Conservation (phyloP, 768 basidiomycete species). For the Termitomyces sp. region DNA sequence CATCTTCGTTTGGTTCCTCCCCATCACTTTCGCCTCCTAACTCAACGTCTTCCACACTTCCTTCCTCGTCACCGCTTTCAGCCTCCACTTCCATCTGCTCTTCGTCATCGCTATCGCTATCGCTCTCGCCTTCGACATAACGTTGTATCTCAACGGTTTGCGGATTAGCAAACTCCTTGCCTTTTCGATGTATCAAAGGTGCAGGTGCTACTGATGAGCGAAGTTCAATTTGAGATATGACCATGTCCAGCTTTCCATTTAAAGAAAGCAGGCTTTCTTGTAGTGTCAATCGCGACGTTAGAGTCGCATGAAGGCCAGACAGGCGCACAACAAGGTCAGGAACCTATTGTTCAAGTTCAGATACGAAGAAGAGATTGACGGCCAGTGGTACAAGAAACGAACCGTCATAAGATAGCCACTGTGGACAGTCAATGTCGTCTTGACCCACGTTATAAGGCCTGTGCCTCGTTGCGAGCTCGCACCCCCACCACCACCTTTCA, state of each 20-base stretch:
- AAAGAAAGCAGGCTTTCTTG: constrained; percentile 83
- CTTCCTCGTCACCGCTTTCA: constrained; percentile 61
- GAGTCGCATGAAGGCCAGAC: constrained; percentile 75
- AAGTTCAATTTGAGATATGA: constrained; percentile 89
- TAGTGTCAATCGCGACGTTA: constrained; percentile 73
- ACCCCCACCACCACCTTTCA: constrained; percentile 74
- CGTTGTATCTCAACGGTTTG: constrained; percentile 34
- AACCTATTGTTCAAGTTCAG: constrained; percentile 48
- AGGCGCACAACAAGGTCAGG: constrained; percentile 88
- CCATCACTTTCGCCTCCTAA: constrained; percentile 58
- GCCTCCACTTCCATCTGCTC: constrained; percentile 53
- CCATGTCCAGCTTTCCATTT: constrained; percentile 88
- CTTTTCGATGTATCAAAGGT: constrained; percentile 37
- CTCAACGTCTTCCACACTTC: constrained; percentile 76
- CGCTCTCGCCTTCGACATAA: constrained; percentile 81
- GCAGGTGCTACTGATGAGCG: constrained; percentile 69
- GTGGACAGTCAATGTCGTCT: constrained; percentile 78
- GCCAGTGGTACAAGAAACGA: constrained; percentile 12
- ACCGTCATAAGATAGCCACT: constrained; percentile 94
- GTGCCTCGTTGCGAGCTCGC: constrained; percentile 75
- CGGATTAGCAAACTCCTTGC: constrained; percentile 25
- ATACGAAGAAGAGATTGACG: constrained; percentile 4
- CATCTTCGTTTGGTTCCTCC: constrained; percentile 32
- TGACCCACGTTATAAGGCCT: constrained; percentile 70
- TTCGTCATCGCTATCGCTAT: constrained; percentile 45